Conservation (phyloP, 2,329 filamentous ascomycete genomes). For the Microdochium trichocladiopsis region DNA sequence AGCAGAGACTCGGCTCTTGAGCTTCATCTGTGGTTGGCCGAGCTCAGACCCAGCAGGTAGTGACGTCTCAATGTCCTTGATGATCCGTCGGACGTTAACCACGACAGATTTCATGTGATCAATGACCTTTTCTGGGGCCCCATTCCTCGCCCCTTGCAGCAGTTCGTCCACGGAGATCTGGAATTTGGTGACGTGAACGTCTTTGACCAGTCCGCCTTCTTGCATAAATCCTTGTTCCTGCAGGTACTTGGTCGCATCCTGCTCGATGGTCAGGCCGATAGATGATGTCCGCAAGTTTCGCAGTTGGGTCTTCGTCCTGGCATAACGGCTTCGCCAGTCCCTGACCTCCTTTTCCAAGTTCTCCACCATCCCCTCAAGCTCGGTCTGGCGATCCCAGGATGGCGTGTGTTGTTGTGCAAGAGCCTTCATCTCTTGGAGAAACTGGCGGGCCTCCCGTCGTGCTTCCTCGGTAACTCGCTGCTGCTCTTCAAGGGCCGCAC, state of each 20-base stretch:
- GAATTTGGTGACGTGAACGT: slow-evolving; percentile 90
- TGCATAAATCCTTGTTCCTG: slow-evolving; percentile 62
- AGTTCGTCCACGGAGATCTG: slow-evolving; percentile 92
- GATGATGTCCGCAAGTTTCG: slow-evolving; percentile 76
- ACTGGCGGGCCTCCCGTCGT: slow-evolving; percentile 72
- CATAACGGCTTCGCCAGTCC: slow-evolving; percentile 87
- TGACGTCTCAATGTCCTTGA: slow-evolving; percentile 66
- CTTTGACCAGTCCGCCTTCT: slow-evolving; percentile 73
- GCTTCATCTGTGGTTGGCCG: slow-evolving; percentile 54
- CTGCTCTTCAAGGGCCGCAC: slow-evolving; percentile 62
- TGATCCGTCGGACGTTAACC: slow-evolving; percentile 74
- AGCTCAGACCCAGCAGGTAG: slow-evolving; percentile 44
- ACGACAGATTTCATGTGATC: slow-evolving; percentile 85
- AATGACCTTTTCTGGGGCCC: slow-evolving; percentile 68
- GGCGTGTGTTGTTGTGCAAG: slow-evolving; percentile 75
- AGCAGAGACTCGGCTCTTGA: slow-evolving; percentile 78
- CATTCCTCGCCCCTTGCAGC: slow-evolving; percentile 65
- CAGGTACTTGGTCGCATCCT: slow-evolving; percentile 61
- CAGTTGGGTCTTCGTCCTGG: slow-evolving; percentile 80
- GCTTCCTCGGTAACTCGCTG: slow-evolving; percentile 82
- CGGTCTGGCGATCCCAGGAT: slow-evolving; percentile 75
- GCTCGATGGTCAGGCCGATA: slow-evolving; percentile 61
- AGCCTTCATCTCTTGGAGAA: slow-evolving; percentile 81
- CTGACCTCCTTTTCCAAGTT: slow-evolving; percentile 76
- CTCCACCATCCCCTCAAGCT: slow-evolving; percentile 67